Percentiles rank a stretch among this genome's conserved stretches.
phyloP scores from a whole-genome alignment of 805 yeast species.

The Lipomyces chichibuensis region DNA sequence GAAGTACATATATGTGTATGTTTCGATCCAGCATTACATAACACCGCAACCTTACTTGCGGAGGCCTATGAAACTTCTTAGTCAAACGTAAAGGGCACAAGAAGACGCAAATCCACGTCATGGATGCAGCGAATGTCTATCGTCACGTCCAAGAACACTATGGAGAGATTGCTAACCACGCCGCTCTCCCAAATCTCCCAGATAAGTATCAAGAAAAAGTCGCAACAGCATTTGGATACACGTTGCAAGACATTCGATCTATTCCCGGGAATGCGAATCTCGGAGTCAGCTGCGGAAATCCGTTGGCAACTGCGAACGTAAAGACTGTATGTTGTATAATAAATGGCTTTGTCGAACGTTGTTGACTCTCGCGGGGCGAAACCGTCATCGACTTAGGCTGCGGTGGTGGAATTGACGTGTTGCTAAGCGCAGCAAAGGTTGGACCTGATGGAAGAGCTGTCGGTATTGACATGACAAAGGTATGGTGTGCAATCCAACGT shows the following conservation, averaged over 20 bases:
- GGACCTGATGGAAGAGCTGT: constrained; percentile 7
- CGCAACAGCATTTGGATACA: constrained; percentile 6
- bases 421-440: constrained; percentile 7
- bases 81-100: too few relatives aligned
- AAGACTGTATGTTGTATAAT: background rate
- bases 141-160: constrained; percentile 13
- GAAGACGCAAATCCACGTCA: too few relatives aligned
- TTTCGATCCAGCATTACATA: too few relatives aligned
- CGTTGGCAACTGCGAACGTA: constrained; percentile 1
- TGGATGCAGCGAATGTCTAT: too few relatives aligned
- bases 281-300: constrained; percentile 8
- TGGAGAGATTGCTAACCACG: background rate
- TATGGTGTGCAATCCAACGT: background rate
- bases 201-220: background rate
- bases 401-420: constrained; percentile 8
- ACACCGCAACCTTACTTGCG: too few relatives aligned
- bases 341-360: background rate
- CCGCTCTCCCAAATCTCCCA: background rate
- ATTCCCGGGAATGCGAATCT: constrained; percentile 9
- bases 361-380: constrained; percentile 2
- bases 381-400: constrained; percentile 7
- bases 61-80: too few relatives aligned
- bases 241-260: background rate
- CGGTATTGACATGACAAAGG: constrained; percentile 9
- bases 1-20: too few relatives aligned